Evolutionary conservation across 1,284 basidiomycete genomes (phyloP), one percentile per base, ranked within the genome.

Genomic region (Ustilago trichophora): DNA sequence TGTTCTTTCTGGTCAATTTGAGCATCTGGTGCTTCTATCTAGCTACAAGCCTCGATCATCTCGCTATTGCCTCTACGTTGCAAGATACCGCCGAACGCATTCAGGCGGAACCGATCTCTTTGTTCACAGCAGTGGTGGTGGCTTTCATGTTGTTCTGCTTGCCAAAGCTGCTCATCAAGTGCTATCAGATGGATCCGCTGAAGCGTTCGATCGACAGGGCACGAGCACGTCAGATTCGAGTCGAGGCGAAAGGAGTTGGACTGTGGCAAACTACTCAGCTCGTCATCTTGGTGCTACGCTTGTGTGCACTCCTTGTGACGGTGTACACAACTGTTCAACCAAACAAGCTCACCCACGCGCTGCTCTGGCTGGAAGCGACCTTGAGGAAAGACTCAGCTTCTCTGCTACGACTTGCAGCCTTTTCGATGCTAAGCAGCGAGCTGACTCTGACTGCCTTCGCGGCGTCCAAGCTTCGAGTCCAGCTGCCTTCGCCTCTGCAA

Each of bases 151-250:
- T 52, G 8, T 9, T 48, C 3, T n/a, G 40, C 9, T 15, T 52
- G 15, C 37, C 49, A n/a, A n/a, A n/a, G 25, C 16, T 63, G 26
- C 25, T 63, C 8, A 10, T 24, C 1, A 18, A 25, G 9, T 43
- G 42, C 19, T 25, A n/a, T 19, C 45, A 15, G 5, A 32, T 56
- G 18, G 44, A 63, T 6, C 53, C 53, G 7, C 40, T 63, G 24
- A 37, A 52, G 40, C 59, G 48, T 16, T 55, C 48, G 10, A 29
- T 52, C 29, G 53, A 52, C 3, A 46, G 24, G 6, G 59, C 53
- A 15, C 21, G 44, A 31, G 40, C 44, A 12, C 53, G 59, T 15
- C 48, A 48, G 21, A 25, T 60, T 10, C 52, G 64, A 31, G 38
- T 55, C 16, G 35, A 59, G 21, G 40, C 26, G 6, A 21, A 27